Evolutionary conservation across 768 basidiomycete genomes (phyloP).

Genomic region (Mycena amicta): DNA sequence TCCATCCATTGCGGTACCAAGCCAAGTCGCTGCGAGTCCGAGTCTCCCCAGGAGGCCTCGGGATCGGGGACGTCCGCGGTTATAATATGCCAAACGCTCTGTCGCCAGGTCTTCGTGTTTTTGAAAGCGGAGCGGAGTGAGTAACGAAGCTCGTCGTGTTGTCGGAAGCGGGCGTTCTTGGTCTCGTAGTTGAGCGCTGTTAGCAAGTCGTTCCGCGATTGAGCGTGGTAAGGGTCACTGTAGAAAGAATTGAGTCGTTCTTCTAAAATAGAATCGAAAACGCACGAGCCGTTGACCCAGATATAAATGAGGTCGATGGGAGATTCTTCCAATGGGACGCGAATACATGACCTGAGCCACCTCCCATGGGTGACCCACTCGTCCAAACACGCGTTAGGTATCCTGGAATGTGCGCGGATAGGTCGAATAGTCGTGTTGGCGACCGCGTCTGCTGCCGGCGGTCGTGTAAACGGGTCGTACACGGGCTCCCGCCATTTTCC

Average conservation of each 20-base stretch:
- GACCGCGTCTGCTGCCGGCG: constrained; percentile 12
- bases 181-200: constrained; percentile 2
- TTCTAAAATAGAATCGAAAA: not conserved
- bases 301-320: constrained; percentile 23
- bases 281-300: constrained; percentile 26
- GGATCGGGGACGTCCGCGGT: constrained; percentile 37
- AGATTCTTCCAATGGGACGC: constrained; percentile 17
- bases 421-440: constrained; percentile 19
- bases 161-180: constrained; percentile 25
- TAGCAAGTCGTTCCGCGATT: constrained; percentile 12
- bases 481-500: not conserved
- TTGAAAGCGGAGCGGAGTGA: constrained; percentile 37
- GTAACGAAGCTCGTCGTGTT: constrained; percentile 41
- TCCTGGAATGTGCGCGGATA: constrained; percentile 10
- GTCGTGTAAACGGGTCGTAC: constrained; percentile 19
- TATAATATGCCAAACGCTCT: constrained; percentile 33
- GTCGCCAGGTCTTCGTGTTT: constrained; percentile 28
- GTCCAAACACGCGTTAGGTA: constrained; percentile 19
- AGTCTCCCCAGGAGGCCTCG: not conserved
- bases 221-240: constrained; percentile 18
- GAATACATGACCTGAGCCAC: constrained; percentile 17
- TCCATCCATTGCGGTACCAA: constrained; percentile 44
- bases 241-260: not conserved
- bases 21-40: constrained; percentile 29
- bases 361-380: constrained; percentile 18